phyloP scores from a whole-genome alignment of 306 rosid species.

The Mimosa pudica region DNA sequence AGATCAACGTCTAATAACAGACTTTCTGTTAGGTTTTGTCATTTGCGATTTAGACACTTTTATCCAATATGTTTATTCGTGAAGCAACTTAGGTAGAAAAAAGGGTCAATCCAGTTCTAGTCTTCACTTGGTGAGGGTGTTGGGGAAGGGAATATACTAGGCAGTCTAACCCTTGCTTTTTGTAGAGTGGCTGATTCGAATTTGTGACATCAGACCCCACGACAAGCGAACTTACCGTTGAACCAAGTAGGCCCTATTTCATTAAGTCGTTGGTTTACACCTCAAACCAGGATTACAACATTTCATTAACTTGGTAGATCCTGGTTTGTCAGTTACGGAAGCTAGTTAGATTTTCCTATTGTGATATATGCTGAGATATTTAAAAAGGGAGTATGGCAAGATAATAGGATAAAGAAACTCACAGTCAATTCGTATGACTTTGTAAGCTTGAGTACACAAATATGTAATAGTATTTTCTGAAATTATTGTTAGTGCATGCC shows the following conservation, averaged over 20 bases:
- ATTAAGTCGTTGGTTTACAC: too few relatives aligned
- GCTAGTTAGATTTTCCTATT: neutral
- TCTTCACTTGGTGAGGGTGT: too few relatives aligned
- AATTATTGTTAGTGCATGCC: constrained; percentile 15
- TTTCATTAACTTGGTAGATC: too few relatives aligned
- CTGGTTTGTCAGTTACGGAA: neutral
- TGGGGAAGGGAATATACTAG: too few relatives aligned
- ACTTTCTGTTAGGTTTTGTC: neutral
- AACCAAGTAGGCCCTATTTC: too few relatives aligned
- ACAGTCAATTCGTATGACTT: neutral
- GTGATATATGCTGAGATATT: constrained; percentile 8
- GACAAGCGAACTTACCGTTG: too few relatives aligned
- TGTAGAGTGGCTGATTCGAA: too few relatives aligned
- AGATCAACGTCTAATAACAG: neutral
- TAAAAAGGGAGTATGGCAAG: neutral
- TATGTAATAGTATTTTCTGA: constrained; percentile 6
- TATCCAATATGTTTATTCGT: neutral
- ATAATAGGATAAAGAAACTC: neutral
- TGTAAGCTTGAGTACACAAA: constrained; percentile 10
- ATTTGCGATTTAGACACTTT: neutral
- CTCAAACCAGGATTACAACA: too few relatives aligned
- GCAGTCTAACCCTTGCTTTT: too few relatives aligned
- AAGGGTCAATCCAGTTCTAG: too few relatives aligned
- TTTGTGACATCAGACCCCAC: too few relatives aligned
- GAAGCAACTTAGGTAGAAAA: neutral